Conservation (phyloP, 768 basidiomycete genomes). For the Galerina sulciceps region DNA sequence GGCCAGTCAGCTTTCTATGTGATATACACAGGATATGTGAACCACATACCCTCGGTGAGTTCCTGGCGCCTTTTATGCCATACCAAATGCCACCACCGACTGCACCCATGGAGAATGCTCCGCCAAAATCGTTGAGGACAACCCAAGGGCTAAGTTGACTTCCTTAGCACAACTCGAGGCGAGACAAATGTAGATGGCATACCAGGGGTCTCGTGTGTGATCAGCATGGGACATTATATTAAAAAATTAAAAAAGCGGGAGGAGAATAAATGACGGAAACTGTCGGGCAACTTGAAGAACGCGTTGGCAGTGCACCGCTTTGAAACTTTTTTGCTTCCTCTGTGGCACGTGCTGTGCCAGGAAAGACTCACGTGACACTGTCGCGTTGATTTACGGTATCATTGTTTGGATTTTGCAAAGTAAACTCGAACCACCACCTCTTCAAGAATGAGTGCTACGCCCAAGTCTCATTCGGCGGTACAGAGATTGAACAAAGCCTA, state of each 20-base stretch:
- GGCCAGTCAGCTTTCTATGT: conserved; percentile 12
- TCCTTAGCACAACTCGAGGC: conserved; percentile 1
- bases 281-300: conserved; percentile 9
- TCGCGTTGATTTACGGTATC: conserved; percentile 28
- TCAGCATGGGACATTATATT: conserved; percentile 28
- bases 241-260: conserved; percentile 8
- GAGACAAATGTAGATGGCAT: neutral
- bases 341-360: conserved; percentile 28
- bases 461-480: conserved; percentile 22
- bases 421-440: conserved; percentile 22
- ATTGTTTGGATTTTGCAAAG: conserved; percentile 25
- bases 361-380: conserved; percentile 32
- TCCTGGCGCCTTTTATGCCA: conserved; percentile 96
- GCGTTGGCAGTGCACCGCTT: neutral
- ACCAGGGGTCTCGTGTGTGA: conserved; percentile 34
- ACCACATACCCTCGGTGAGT: conserved; percentile 84
- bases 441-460: conserved; percentile 33
- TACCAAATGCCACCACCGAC: conserved; percentile 99
- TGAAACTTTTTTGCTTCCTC: conserved; percentile 34
- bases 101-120: conserved; percentile 97
- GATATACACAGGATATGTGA: neutral
- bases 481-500: conserved; percentile 52
- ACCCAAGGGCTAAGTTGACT: conserved; percentile 84
- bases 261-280: conserved; percentile 6
- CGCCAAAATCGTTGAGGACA: conserved; percentile 97